A percentile compares a stretch with the other conserved stretches of the same genome.
Evolutionary conservation across 495 filamentous ascomycete genomes (phyloP).

Genomic region (Aspergillus nidulans): DNA sequence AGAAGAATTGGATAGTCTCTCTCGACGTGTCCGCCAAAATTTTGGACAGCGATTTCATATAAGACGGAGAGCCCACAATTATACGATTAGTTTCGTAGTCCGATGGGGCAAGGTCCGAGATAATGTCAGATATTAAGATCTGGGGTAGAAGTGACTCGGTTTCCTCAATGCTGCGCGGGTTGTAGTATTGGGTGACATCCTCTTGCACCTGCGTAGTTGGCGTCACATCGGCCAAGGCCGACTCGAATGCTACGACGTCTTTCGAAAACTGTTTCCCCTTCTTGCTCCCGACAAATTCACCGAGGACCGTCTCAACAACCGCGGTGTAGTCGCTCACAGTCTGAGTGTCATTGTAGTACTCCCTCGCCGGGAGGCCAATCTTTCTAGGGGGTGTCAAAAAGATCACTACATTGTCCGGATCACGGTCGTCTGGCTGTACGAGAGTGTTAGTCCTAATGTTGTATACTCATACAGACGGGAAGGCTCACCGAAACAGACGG

Average conservation of each 20-base stretch:
- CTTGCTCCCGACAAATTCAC: conserved; percentile 24
- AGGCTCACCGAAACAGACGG: conserved; percentile 45
- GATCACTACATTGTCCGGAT: conserved; percentile 60
- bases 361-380: conserved; percentile 59
- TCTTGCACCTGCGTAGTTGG: conserved; percentile 54
- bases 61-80: conserved; percentile 56
- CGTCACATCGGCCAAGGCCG: conserved; percentile 54
- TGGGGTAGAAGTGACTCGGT: conserved; percentile 49
- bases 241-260: conserved; percentile 55
- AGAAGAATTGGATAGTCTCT: conserved; percentile 50
- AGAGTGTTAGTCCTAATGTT: not conserved
- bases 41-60: conserved; percentile 46
- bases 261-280: conserved; percentile 29
- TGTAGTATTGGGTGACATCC: conserved; percentile 59
- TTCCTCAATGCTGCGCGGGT: conserved; percentile 51
- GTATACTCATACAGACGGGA: not conserved
- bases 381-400: conserved; percentile 47
- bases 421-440: conserved; percentile 53
- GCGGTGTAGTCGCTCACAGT: conserved; percentile 49
- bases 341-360: conserved; percentile 58
- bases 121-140: conserved; percentile 48
- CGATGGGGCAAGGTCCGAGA: conserved; percentile 49
- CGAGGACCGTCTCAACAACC: conserved; percentile 43
- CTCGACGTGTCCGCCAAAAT: conserved; percentile 44
- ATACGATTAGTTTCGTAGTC: conserved; percentile 46